A percentile compares a stretch with the other conserved stretches of the same genome.
Conservation (phyloP, 441 rosid species). For the Populus hybrid region DNA sequence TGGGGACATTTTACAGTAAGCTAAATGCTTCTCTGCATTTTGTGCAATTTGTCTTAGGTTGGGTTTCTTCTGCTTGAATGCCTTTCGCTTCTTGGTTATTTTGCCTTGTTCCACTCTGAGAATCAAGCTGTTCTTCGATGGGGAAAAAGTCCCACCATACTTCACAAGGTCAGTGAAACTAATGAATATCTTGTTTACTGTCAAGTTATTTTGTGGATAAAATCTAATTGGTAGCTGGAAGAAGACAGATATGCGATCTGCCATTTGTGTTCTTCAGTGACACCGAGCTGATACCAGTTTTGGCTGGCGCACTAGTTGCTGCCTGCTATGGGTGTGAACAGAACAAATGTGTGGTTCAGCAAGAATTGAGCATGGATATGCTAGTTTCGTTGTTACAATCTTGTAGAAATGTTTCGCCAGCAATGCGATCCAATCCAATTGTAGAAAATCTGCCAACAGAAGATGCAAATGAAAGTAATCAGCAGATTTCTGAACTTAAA, state of each 20-base stretch:
- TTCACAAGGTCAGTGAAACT: constrained; percentile 63
- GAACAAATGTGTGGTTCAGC: constrained; percentile 66
- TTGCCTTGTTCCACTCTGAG: constrained; percentile 66
- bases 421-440: constrained; percentile 26
- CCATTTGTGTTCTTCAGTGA: constrained; percentile 81
- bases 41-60: constrained; percentile 35
- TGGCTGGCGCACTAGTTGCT: constrained; percentile 63
- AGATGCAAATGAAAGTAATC: constrained; percentile 39
- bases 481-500: constrained; percentile 42
- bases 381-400: constrained; percentile 62
- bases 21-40: neutral
- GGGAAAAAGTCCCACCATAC: constrained; percentile 84
- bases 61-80: constrained; percentile 72
- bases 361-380: constrained; percentile 76
- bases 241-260: constrained; percentile 70
- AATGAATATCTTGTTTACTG: neutral
- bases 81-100: constrained; percentile 66
- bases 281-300: constrained; percentile 66
- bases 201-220: constrained; percentile 1
- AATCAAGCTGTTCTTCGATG: constrained; percentile 85
- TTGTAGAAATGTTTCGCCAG: constrained; percentile 47
- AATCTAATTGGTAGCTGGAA: constrained; percentile 28
- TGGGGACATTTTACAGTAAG: constrained; percentile 3
- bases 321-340: constrained; percentile 75
- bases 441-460: constrained; percentile 32